Conservation (phyloP, 768 basidiomycete genomes). For the Pisolithus microcarpus region DNA sequence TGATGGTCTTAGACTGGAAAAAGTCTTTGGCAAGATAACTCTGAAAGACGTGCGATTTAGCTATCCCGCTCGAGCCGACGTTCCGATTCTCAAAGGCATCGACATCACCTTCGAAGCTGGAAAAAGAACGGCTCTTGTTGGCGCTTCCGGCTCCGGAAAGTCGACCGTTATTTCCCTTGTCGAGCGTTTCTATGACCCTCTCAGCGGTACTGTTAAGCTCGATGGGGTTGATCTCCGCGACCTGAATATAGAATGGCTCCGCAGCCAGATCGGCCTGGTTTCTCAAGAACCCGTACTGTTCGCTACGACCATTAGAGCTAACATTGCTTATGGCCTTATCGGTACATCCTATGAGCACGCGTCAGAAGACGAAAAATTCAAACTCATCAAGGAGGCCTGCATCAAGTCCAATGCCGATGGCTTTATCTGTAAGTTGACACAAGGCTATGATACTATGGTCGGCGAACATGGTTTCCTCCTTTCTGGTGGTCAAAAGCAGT, state of each 20-base stretch:
- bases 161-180: slow-evolving; percentile 73
- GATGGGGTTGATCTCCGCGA: slow-evolving; percentile 70
- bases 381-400: too few species aligned
- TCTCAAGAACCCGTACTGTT: slow-evolving; percentile 86
- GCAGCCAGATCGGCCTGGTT: slow-evolving; percentile 81
- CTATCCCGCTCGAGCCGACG: slow-evolving; percentile 79
- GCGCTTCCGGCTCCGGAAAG: slow-evolving; percentile 75
- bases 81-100: slow-evolving; percentile 72
- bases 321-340: slow-evolving; percentile 80
- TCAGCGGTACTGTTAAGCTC: slow-evolving; percentile 56
- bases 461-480: slow-evolving; percentile 84
- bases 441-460: too few species aligned
- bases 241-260: slow-evolving; percentile 79
- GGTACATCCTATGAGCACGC: too few species aligned
- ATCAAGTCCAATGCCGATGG: too few species aligned
- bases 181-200: slow-evolving; percentile 86
- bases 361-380: too few species aligned
- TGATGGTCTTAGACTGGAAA: slow-evolving; percentile 59
- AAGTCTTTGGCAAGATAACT: slow-evolving; percentile 63
- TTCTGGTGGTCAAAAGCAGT: slow-evolving; percentile 82
- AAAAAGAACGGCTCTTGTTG: slow-evolving; percentile 71
- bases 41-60: slow-evolving; percentile 72
- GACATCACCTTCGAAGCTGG: slow-evolving; percentile 64
- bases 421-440: too few species aligned
- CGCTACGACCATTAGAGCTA: slow-evolving; percentile 73